phyloP scores from a whole-genome alignment of 2,329 filamentous ascomycete species.

The Penicillium sp. region DNA sequence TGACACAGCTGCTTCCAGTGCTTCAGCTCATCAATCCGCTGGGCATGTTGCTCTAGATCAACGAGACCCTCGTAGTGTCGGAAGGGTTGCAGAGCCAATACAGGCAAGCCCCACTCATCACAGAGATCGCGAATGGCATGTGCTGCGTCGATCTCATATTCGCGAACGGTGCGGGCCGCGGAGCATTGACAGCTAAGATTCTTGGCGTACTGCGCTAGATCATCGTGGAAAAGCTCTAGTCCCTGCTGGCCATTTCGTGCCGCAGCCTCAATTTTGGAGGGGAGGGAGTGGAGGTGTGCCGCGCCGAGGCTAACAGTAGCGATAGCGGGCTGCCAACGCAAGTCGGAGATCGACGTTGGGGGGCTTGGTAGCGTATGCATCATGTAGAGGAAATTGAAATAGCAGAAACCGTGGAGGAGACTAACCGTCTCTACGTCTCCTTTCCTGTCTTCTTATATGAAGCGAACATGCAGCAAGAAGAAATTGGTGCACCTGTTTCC shows the following conservation, averaged over 20 bases:
- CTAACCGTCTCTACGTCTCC: too few species aligned
- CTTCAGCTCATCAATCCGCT: conserved; percentile 19
- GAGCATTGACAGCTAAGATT: conserved; percentile 37
- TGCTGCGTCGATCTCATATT: conserved; percentile 58
- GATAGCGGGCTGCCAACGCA: conserved; percentile 22
- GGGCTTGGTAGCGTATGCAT: conserved; percentile 20
- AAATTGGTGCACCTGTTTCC: conserved; percentile 6
- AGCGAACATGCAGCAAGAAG: neutral
- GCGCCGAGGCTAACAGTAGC: conserved; percentile 23
- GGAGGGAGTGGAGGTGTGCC: conserved; percentile 16
- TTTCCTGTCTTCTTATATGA: neutral
- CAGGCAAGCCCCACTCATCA: conserved; percentile 51
- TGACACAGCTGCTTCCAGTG: conserved; percentile 18
- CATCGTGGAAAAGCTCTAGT: conserved; percentile 69
- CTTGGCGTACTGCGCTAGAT: conserved; percentile 62
- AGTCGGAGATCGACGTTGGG: conserved; percentile 7
- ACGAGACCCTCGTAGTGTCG: conserved; percentile 64
- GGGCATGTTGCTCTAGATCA: conserved; percentile 12
- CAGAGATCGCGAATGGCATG: conserved; percentile 54
- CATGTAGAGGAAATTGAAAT: too few species aligned
- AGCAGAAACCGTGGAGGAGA: too few species aligned
- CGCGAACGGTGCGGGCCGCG: conserved; percentile 42
- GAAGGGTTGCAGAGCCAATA: conserved; percentile 70
- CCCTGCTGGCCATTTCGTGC: conserved; percentile 49
- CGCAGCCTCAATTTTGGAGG: conserved; percentile 33